A percentile compares a stretch with the other conserved stretches of the same genome.
Evolutionary conservation across 2,329 filamentous ascomycete species (phyloP).

Genomic region (Colletotrichum sp.): DNA sequence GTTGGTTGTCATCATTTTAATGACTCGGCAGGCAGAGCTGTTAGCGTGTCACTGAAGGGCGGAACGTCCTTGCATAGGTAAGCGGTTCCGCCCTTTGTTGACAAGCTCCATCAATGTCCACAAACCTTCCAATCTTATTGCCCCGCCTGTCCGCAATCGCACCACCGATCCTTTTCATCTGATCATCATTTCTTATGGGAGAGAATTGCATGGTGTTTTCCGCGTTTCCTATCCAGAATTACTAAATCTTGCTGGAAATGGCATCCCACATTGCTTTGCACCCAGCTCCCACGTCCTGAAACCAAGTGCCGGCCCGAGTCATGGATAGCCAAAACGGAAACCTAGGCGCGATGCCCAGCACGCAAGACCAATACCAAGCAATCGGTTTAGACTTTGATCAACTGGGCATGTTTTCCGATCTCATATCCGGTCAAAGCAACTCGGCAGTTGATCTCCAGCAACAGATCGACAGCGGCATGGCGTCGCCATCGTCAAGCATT

Average conservation of each 20-base stretch:
- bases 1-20: neutral
- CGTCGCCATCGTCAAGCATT: neutral
- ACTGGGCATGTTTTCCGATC: neutral
- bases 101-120: neutral
- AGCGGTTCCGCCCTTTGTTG: neutral
- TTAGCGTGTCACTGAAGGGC: neutral
- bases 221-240: neutral
- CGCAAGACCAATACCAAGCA: neutral
- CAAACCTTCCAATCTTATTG: neutral
- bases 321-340: neutral
- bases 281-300: neutral
- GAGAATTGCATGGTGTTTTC: neutral
- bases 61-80: neutral
- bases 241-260: neutral
- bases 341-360: neutral
- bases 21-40: neutral
- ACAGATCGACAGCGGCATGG: neutral
- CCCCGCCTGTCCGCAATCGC: neutral
- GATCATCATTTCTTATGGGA: neutral
- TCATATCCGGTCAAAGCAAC: neutral
- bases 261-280: neutral
- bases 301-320: neutral
- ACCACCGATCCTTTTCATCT: neutral
- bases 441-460: neutral
- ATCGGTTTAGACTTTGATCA: neutral